Percentiles rank a stretch among this genome's conserved stretches.
Conservation (phyloP, 768 basidiomycete species). For the Mycena floridula region DNA sequence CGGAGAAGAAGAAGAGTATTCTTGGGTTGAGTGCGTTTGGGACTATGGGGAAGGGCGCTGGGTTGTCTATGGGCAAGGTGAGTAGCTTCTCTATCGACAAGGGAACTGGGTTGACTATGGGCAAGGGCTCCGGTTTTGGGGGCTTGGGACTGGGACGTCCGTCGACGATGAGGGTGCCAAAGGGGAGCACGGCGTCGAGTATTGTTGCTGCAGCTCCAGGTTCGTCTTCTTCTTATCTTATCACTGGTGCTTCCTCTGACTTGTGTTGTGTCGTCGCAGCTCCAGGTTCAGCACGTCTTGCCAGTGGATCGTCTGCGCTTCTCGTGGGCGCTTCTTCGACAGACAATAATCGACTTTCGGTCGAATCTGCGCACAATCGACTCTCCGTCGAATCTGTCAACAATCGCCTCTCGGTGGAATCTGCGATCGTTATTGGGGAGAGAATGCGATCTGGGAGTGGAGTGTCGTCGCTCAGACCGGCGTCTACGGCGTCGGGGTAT, state of each 20-base stretch:
- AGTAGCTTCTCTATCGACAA: too few species aligned
- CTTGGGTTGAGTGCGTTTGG: too few species aligned
- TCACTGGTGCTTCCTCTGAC: too few species aligned
- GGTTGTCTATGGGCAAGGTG: too few species aligned
- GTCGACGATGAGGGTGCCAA: slow-evolving; percentile 43
- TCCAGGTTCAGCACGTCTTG: too few species aligned
- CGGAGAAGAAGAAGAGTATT: slow-evolving; percentile 56
- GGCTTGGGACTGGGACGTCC: slow-evolving; percentile 47
- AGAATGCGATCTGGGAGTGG: too few species aligned
- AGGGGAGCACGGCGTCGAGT: slow-evolving; percentile 30
- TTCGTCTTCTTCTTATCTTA: slow-evolving; percentile 1
- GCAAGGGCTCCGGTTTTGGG: too few species aligned
- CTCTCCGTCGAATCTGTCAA: neutral
- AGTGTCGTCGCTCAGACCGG: neutral
- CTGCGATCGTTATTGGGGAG: neutral
- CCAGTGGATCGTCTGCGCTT: neutral
- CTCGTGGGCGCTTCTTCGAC: neutral
- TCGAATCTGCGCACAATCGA: slow-evolving; percentile 6
- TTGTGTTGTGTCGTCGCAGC: too few species aligned
- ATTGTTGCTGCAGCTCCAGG: slow-evolving; percentile 14
- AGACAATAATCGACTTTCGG: slow-evolving; percentile 28
- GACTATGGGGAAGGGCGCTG: too few species aligned
- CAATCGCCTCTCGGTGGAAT: neutral
- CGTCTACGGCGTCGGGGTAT: neutral
- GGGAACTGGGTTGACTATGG: too few species aligned